Percentiles rank a stretch among this genome's conserved stretches.
These are phyloP conservation scores for Rhazya stricta DNA, from an alignment of 257 asterid species.

Conservation along the genomic window DNA sequence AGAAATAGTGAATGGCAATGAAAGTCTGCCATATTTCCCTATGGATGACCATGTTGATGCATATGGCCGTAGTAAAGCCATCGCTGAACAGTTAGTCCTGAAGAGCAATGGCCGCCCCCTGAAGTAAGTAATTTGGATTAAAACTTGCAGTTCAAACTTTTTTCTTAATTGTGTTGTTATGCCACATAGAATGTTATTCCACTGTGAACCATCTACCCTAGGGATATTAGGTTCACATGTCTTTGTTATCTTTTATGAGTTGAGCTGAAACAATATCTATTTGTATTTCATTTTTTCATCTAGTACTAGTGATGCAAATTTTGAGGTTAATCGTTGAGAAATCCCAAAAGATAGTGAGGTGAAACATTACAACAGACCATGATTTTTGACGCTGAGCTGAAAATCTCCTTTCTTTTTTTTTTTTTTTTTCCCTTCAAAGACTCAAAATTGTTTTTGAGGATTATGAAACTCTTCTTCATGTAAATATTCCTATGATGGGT, in stretches of 20 bases:
- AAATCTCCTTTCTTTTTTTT: background rate
- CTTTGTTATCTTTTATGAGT: background rate
- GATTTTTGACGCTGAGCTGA: background rate
- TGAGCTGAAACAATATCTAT: background rate
- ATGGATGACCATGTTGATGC: slow-evolving; percentile 80
- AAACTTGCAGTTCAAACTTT: background rate
- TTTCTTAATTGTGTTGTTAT: background rate
- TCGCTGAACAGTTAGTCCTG: slow-evolving; percentile 86
- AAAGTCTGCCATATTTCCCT: slow-evolving; percentile 75
- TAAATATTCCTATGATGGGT: too few species aligned
- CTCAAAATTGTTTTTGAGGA: background rate
- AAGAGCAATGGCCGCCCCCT: slow-evolving; percentile 75
- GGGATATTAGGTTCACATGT: background rate
- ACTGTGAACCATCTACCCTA: too few species aligned
- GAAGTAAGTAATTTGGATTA: slow-evolving; percentile 41
- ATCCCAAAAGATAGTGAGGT: background rate
- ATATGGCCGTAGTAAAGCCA: slow-evolving; percentile 84
- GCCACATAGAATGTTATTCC: background rate
- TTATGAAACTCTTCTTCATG: too few species aligned
- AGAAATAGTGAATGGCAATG: slow-evolving; percentile 83
- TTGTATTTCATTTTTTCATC: background rate
- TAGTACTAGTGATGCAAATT: background rate
- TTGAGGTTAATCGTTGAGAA: background rate
- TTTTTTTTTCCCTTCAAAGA: too few species aligned
- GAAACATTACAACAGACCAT: background rate